Evolutionary conservation across 75 land plant species (phyloP), one percentile per base, ranked within the genome.

Genomic region (Pinus tabuliformis): DNA sequence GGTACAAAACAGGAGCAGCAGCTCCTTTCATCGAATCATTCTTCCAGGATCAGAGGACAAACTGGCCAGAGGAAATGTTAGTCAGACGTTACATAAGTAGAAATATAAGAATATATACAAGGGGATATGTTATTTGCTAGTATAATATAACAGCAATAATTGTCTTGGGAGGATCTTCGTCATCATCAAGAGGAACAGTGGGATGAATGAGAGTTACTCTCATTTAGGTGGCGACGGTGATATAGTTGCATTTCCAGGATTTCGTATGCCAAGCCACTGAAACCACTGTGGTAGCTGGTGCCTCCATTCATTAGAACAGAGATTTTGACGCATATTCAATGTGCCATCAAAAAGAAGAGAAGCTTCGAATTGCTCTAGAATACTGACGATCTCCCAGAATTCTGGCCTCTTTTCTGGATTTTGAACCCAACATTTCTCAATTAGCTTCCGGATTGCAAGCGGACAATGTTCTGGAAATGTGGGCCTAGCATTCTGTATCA

Each of bases 331-430:
- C 26, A 79, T 30, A 66, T 78, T 78, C 24, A 90, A 75, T 30
- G 86, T 83, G 56, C 90, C 92, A 59, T 80, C 79, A 62, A 39
- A 66, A 54, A 78, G 83, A 65, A 90, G 83, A 33, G 82, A 81
- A 36, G 84, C 65, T 42, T 90, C 81, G 65, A 90, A 86, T 70
- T 89, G 82, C 62, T 93, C 92, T 17, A 96, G 76, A 2, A 87
- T 85, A 42, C 90, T 88, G 73, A 96, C 89, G 26, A 96, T 84
- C 77, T 91, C 86, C 85, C 86, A 78, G 64, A 93, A 95, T 54
- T 86, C 89, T 22, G 97, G 99, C 59, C 99, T 85, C 72, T 85
- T 90, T 22, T 94, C 99, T 5, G 97, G 92, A 49, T 88, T 78
- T 58, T 78, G 63, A 2, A 85, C 76, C 99, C 99, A 96, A 74